phyloP scores from a whole-genome alignment of 129 eudicot species.

The Tagetes erecta region DNA sequence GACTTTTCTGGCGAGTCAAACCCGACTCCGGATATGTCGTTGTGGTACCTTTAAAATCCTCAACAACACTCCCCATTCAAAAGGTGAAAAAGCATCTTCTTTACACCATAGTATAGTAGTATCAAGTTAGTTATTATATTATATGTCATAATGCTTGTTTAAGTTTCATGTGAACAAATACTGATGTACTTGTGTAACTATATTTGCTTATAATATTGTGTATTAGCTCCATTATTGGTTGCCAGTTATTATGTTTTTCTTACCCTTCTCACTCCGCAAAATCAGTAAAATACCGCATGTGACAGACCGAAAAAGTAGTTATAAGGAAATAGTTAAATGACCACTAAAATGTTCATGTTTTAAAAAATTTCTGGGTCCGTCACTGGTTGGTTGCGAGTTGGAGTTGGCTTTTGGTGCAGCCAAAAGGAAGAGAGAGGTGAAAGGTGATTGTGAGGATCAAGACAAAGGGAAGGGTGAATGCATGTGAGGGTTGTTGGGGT shows the following conservation, averaged over 20 bases:
- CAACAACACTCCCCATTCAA: constrained; percentile 18
- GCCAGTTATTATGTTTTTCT: background rate
- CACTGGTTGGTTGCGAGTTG: too few relatives aligned
- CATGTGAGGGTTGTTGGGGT: constrained; percentile 21
- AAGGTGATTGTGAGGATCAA: constrained; percentile 21
- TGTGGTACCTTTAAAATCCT: constrained; percentile 48
- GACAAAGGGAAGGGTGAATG: constrained; percentile 22
- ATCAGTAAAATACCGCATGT: too few relatives aligned
- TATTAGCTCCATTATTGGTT: constrained; percentile 25
- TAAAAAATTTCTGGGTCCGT: too few relatives aligned
- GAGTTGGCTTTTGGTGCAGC: background rate
- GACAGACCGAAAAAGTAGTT: too few relatives aligned
- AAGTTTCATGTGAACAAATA: constrained; percentile 24
- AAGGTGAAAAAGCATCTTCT: constrained; percentile 29
- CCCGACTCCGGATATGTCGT: constrained; percentile 45
- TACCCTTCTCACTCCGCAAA: too few relatives aligned
- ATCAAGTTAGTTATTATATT: constrained; percentile 32
- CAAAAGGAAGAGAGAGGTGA: too few relatives aligned
- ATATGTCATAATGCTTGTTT: constrained; percentile 9
- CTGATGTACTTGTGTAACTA: constrained; percentile 27
- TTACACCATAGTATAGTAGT: constrained; percentile 31
- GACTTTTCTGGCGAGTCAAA: constrained; percentile 51
- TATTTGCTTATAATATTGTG: constrained; percentile 18
- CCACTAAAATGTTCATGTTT: too few relatives aligned
- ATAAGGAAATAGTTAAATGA: too few relatives aligned